Evolutionary conservation across 768 basidiomycete genomes (phyloP).

Genomic region (Hygrophorus pudorinus): DNA sequence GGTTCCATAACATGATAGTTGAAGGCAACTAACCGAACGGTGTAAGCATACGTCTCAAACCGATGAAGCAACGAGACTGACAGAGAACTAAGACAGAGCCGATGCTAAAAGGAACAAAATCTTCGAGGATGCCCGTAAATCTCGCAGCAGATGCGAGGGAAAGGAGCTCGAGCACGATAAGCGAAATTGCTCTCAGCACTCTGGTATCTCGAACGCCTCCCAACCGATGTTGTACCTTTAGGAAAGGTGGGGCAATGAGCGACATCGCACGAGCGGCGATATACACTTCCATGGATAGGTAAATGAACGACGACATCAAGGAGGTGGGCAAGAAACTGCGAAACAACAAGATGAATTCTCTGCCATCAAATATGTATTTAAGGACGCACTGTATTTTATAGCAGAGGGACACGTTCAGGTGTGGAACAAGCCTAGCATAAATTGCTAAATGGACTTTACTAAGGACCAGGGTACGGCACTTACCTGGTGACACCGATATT

Average conservation of each 20-base stretch:
- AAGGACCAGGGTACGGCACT: constrained; percentile 4
- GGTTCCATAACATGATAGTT: too few relatives aligned
- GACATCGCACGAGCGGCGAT: constrained; percentile 22
- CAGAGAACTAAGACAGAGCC: constrained; percentile 32
- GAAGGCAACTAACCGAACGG: too few relatives aligned
- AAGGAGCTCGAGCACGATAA: constrained; percentile 34
- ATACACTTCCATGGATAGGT: constrained; percentile 29
- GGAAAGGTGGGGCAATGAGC: constrained; percentile 13
- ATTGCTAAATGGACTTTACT: too few relatives aligned
- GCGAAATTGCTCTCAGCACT: constrained; percentile 24
- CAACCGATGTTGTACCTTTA: background rate
- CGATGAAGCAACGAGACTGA: constrained; percentile 13
- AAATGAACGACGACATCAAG: constrained; percentile 23
- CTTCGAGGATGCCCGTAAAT: constrained; percentile 24
- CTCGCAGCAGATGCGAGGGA: constrained; percentile 26
- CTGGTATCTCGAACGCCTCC: constrained; percentile 18
- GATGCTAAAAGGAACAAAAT: constrained; percentile 32
- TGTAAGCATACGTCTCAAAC: too few relatives aligned
- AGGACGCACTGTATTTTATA: constrained; percentile 19
- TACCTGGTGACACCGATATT: constrained; percentile 25
- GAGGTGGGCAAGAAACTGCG: constrained; percentile 30
- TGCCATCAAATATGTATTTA: background rate
- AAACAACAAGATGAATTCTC: background rate
- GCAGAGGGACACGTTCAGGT: constrained; percentile 19
- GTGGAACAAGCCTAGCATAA: constrained; percentile 12